phyloP scores from a whole-genome alignment of 306 rosid genomes.

The Quercus ilex region DNA sequence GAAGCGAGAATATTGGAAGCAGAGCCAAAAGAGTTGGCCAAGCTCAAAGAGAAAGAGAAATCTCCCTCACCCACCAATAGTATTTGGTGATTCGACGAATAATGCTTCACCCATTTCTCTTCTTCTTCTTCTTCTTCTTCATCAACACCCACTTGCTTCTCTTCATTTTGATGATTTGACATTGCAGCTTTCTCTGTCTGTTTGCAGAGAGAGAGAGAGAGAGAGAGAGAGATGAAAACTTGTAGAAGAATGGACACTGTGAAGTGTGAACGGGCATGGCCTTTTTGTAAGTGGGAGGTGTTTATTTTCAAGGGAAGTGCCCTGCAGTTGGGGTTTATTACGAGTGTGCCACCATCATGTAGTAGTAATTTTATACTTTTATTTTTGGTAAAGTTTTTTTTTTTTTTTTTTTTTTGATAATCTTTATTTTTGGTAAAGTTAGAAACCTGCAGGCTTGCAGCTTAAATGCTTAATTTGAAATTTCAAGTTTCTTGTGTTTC shows the following conservation, averaged over 20 bases:
- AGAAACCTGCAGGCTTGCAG: too few species aligned
- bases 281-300: too few species aligned
- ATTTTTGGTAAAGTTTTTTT: too few species aligned
- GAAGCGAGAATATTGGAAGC: conserved; percentile 43
- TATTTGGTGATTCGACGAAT: conserved; percentile 45
- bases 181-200: not conserved
- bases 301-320: too few species aligned
- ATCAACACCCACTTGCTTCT: not conserved
- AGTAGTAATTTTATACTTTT: too few species aligned
- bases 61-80: conserved; percentile 63
- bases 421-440: too few species aligned
- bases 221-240: not conserved
- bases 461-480: too few species aligned
- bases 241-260: not conserved
- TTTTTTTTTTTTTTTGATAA: too few species aligned
- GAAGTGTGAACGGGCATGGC: not conserved
- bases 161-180: not conserved
- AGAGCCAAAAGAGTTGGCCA: conserved; percentile 42
- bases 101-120: conserved; percentile 37
- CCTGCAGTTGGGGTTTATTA: too few species aligned
- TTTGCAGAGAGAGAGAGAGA: not conserved
- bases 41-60: conserved; percentile 49
- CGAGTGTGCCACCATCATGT: too few species aligned
- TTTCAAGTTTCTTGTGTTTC: too few species aligned
- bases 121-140: not conserved